These are phyloP conservation scores for Aristolochia californica DNA, from an alignment of 164 flowering plant species.

Conservation along the genomic window DNA sequence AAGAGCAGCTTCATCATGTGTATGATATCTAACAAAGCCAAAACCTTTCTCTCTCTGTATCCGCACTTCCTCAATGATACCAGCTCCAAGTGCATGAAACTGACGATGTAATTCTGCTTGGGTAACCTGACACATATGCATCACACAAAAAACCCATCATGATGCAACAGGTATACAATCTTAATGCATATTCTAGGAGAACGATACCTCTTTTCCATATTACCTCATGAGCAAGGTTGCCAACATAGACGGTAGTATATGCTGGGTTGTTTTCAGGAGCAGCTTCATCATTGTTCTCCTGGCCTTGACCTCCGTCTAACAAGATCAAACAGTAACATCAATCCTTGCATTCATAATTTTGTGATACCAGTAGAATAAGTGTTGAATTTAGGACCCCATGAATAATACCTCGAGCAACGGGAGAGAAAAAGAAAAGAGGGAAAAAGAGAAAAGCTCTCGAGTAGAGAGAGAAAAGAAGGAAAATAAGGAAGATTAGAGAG, in stretches of 20 bases:
- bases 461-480: too few relatives aligned
- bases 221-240: constrained; percentile 96
- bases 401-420: too few relatives aligned
- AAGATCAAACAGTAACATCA: neutral
- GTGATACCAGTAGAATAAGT: too few relatives aligned
- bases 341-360: neutral
- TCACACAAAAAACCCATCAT: neutral
- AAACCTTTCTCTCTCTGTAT: constrained; percentile 94
- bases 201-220: neutral
- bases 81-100: constrained; percentile 87
- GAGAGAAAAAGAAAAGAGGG: too few relatives aligned
- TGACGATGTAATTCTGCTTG: constrained; percentile 94
- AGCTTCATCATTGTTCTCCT: constrained; percentile 45
- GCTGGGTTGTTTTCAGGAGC: constrained; percentile 94
- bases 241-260: constrained; percentile 92
- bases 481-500: too few relatives aligned
- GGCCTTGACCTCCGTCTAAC: constrained; percentile 57
- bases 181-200: neutral
- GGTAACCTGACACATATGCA: constrained; percentile 43
- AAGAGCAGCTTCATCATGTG: constrained; percentile 87
- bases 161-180: neutral
- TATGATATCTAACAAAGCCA: constrained; percentile 90
- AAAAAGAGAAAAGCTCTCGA: too few relatives aligned
- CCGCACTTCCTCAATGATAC: constrained; percentile 92
- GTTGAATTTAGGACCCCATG: too few relatives aligned